Evolutionary conservation across 179 eudicot species (phyloP).

Genomic region (Beta macrorhiza): DNA sequence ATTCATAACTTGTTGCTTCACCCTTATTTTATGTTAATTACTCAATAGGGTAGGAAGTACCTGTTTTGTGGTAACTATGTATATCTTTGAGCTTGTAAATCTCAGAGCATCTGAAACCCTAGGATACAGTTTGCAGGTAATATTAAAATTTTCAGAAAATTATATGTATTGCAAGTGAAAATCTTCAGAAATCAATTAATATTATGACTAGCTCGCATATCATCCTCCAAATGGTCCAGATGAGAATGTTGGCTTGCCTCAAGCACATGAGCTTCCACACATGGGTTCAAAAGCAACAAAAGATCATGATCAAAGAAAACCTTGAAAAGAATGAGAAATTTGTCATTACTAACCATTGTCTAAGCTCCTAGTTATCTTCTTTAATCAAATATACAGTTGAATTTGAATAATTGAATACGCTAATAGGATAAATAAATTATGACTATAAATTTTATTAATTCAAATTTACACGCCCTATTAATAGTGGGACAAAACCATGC

Average conservation of each 20-base stretch:
- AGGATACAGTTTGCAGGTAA: constrained; percentile 71
- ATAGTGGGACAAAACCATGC: not conserved
- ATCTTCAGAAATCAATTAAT: not conserved
- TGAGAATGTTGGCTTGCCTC: constrained; percentile 12
- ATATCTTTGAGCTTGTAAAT: constrained; percentile 83
- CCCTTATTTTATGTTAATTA: not conserved
- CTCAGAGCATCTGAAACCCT: constrained; percentile 92
- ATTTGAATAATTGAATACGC: not conserved
- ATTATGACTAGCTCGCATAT: not conserved
- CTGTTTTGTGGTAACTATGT: constrained; percentile 94
- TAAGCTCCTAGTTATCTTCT: not conserved
- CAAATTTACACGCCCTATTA: not conserved
- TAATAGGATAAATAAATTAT: constrained; percentile 1
- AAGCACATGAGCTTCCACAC: constrained; percentile 5
- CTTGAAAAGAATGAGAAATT: not conserved
- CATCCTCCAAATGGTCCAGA: not conserved
- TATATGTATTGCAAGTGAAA: not conserved
- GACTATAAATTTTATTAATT: not conserved
- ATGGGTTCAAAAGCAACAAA: not conserved
- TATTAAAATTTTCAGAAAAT: not conserved
- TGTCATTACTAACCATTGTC: not conserved
- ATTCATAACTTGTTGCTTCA: not conserved
- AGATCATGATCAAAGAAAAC: not conserved
- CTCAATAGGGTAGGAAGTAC: constrained; percentile 29
- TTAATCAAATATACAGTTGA: not conserved